Evolutionary conservation across 768 basidiomycete species (phyloP).

Genomic region (Hypholoma fasciculare): DNA sequence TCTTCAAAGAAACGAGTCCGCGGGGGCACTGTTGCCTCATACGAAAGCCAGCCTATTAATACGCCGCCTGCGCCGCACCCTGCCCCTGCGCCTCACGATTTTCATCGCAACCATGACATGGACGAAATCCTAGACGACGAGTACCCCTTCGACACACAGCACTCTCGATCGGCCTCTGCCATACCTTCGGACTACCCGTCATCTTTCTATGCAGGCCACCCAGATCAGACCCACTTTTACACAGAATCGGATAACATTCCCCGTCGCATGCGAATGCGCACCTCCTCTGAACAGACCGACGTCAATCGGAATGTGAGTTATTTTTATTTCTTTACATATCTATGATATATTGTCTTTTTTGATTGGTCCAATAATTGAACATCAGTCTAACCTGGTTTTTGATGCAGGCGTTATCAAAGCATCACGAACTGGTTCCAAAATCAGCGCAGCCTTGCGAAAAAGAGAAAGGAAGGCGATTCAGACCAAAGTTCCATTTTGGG

Average conservation of each 20-base stretch:
- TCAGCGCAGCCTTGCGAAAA: constrained; percentile 76
- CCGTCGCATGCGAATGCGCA: constrained; percentile 65
- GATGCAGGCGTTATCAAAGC: constrained; percentile 69
- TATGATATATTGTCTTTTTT: constrained; percentile 18
- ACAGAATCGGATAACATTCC: constrained; percentile 51
- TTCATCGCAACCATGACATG: constrained; percentile 32
- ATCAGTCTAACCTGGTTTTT: constrained; percentile 26
- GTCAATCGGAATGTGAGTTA: constrained; percentile 77
- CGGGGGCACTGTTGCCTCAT: constrained; percentile 26
- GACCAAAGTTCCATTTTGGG: constrained; percentile 18
- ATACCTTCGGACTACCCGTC: constrained; percentile 31
- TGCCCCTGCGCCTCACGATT: constrained; percentile 31
- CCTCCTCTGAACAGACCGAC: constrained; percentile 64
- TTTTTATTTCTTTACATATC: constrained; percentile 24
- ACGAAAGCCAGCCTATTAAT: constrained; percentile 25
- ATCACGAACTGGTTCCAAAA: constrained; percentile 90
- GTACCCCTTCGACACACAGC: constrained; percentile 33
- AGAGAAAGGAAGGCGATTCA: constrained; percentile 60
- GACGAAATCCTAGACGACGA: constrained; percentile 53
- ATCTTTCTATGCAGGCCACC: constrained; percentile 45
- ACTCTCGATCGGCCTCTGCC: constrained; percentile 33
- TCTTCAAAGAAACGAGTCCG: constrained; percentile 73
- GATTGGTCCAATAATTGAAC: constrained; percentile 13
- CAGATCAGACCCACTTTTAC: constrained; percentile 50
- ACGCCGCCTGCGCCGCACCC: constrained; percentile 17